phyloP scores from a whole-genome alignment of 257 asterid species.

The Echites panduratus region DNA sequence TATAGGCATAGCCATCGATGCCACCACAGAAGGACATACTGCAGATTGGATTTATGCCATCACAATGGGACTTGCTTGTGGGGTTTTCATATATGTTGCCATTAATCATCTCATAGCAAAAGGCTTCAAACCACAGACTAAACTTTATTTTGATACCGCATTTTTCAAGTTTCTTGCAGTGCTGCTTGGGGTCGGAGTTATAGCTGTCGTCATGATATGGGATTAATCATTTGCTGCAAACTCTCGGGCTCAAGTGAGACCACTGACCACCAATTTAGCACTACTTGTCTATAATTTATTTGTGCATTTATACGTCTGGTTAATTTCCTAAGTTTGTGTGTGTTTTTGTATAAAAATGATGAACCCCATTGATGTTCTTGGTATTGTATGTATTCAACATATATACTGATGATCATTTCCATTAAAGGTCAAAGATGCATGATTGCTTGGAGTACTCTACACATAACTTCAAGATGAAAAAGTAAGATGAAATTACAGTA shows the following conservation, averaged over 20 bases:
- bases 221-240: slow-evolving; percentile 32
- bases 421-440: too few relatives aligned
- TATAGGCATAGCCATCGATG: slow-evolving; percentile 81
- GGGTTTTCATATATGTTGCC: slow-evolving; percentile 73
- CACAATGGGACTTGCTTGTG: slow-evolving; percentile 80
- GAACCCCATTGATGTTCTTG: too few relatives aligned
- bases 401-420: too few relatives aligned
- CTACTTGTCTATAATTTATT: too few relatives aligned
- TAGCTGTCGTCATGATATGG: slow-evolving; percentile 89
- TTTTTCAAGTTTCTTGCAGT: slow-evolving; percentile 73
- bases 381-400: too few relatives aligned
- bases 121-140: slow-evolving; percentile 52
- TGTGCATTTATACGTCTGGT: too few relatives aligned
- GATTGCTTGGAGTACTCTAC: slow-evolving; percentile 14
- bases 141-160: slow-evolving; percentile 48
- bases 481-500: background rate
- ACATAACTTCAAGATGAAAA: slow-evolving; percentile 11
- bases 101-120: slow-evolving; percentile 69
- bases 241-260: too few relatives aligned
- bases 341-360: too few relatives aligned
- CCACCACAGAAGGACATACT: slow-evolving; percentile 52
- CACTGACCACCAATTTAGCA: too few relatives aligned
- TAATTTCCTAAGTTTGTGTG: too few relatives aligned
- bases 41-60: slow-evolving; percentile 87
- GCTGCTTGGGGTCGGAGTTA: slow-evolving; percentile 61